phyloP scores from a whole-genome alignment of 108 stramenopile species.

The Schizochytrium sp. region DNA sequence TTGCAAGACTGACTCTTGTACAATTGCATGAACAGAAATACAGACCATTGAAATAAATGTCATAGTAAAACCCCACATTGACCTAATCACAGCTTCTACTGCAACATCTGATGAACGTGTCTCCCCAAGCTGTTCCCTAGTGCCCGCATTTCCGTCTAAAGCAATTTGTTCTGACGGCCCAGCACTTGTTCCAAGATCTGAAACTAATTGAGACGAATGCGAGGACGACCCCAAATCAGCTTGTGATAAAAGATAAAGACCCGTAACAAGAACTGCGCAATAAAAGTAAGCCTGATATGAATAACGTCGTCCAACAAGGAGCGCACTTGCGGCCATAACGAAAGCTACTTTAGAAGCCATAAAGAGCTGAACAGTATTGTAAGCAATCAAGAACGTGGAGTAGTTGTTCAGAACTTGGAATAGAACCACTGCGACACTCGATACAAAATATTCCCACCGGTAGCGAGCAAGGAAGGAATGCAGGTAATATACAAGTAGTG shows the following conservation, averaged over 20 bases:
- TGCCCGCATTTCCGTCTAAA: neutral
- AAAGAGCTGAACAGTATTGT: conserved; percentile 55
- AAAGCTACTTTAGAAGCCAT: conserved; percentile 22
- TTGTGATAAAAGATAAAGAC: conserved; percentile 42
- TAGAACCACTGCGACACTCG: neutral
- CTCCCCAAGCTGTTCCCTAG: neutral
- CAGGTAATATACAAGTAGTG: neutral
- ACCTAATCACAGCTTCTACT: neutral
- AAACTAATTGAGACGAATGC: no score
- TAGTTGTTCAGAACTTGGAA: conserved; percentile 22
- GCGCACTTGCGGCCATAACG: conserved; percentile 3
- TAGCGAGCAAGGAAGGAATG: neutral
- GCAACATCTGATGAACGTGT: no score
- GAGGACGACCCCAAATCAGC: neutral
- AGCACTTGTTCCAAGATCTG: no score
- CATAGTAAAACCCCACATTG: neutral
- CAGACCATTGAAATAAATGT: neutral
- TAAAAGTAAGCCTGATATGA: conserved; percentile 1
- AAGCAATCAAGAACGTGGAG: conserved; percentile 8
- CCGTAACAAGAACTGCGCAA: neutral
- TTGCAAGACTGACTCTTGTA: conserved; percentile 31
- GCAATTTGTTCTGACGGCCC: neutral
- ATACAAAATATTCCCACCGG: conserved; percentile 57
- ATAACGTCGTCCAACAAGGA: neutral
- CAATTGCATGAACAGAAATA: neutral